Percentiles rank a stretch among this genome's conserved stretches.
These are phyloP conservation scores for Lyophyllum atratum DNA, from an alignment of 768 basidiomycete species.

Conservation along the genomic window DNA sequence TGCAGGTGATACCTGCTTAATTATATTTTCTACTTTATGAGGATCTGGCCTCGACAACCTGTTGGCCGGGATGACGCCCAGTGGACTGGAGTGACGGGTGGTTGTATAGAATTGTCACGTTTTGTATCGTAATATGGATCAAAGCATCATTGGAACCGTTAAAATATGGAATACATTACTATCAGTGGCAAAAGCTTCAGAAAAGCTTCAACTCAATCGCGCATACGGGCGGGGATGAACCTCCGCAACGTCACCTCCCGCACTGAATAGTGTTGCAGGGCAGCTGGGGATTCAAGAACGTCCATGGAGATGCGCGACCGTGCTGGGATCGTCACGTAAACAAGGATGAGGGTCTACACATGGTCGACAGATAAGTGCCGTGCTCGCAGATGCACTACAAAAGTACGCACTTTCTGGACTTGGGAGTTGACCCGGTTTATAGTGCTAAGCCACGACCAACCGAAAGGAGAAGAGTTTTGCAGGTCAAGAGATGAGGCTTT, in stretches of 20 bases:
- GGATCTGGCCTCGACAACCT: conserved; percentile 7
- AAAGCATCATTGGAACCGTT: conserved; percentile 1
- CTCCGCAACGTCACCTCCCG: conserved; percentile 82
- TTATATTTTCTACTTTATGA: conserved; percentile 6
- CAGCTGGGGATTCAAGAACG: conserved; percentile 68
- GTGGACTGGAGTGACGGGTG: background rate
- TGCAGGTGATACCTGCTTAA: conserved; percentile 11
- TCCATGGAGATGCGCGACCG: conserved; percentile 52
- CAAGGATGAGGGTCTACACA: conserved; percentile 80
- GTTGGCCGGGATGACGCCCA: background rate
- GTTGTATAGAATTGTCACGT: conserved; percentile 5
- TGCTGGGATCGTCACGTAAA: conserved; percentile 93
- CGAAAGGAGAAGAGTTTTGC: conserved; percentile 69
- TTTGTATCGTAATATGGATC: conserved; percentile 8
- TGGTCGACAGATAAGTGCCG: background rate
- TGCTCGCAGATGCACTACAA: background rate
- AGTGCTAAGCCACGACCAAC: conserved; percentile 97
- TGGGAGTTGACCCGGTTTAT: conserved; percentile 96
- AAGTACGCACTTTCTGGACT: conserved; percentile 80
- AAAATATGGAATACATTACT: conserved; percentile 5
- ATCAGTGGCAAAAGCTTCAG: too few species aligned
- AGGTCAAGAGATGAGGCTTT: conserved; percentile 62
- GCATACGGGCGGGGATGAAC: conserved; percentile 92
- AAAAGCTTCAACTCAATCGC: conserved; percentile 53
- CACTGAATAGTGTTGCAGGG: conserved; percentile 75